Base-by-base conservation (phyloP, 2,329 filamentous ascomycete species). In the Talaromyces pinophilus region DNA sequence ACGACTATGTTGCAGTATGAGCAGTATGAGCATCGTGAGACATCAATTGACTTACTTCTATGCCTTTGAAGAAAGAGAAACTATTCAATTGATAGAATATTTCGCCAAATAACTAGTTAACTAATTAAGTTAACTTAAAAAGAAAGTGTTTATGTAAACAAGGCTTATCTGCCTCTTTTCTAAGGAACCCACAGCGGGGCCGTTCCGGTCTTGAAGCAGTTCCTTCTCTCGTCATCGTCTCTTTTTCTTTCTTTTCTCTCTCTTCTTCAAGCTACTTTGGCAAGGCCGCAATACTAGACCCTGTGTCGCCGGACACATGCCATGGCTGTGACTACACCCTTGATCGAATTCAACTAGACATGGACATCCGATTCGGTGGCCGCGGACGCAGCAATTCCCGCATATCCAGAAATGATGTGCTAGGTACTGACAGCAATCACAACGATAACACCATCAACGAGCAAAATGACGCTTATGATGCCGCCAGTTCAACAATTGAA, bases 351-450 rank as follows among this genome's bases (percentile, higher is more conserved):
- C 8, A 46, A 50, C 15, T 62, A 50, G 50, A 22, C 40, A 59
- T 59, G 61, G 55, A 48, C 35, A 62, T 63, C 59, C 62, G 60
- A 38, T 62, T 48, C 33, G 57, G 44, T 44, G 33, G 44, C 35
- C 64, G 65, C 33, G 65, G 61, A 50, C 65, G 65, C 61, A 67
- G 50, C 65, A 46, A 62, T 52, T 62, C 64, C 33, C 35, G 35
- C 59, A 40, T 54, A 10, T 67, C 65, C 38, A 55, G 54, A 54
- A 44, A 52, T 30, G 52, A 25, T 42, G 44, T 35, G 42, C 42
- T 35, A 35, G 52, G 28, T 13, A 19, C 30, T 38, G 52, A 57
- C 30, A 38, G 52, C 52, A 57, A 57, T 22, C 52, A 57, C 11
- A 22, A 42, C 38, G 52, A 35, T 64, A 59, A 30, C 64, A 63